These are phyloP conservation scores for Acanthamoeba healyi DNA, from an alignment of 208 protist genomes.

Conservation along the genomic window DNA sequence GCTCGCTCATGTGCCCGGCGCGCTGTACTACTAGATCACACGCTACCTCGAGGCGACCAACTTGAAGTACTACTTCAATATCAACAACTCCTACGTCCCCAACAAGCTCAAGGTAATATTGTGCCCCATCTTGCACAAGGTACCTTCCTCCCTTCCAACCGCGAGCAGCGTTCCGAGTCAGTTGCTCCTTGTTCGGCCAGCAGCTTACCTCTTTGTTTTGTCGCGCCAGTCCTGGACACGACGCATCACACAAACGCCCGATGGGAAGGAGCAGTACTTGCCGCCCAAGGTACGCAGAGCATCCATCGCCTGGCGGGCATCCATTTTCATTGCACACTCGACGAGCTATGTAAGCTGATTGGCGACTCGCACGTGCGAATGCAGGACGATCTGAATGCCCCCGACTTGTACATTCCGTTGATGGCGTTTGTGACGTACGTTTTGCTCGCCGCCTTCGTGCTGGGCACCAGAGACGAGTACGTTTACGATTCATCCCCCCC, in stretches of 20 bases:
- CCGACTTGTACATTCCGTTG: conserved; percentile 92
- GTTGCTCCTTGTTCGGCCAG: not conserved
- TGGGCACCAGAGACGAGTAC: conserved; percentile 75
- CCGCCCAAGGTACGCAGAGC: conserved; percentile 67
- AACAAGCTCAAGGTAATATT: conserved; percentile 89
- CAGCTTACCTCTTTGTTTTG: not conserved
- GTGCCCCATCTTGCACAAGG: conserved; percentile 87
- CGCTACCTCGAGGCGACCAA: conserved; percentile 70
- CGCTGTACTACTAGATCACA: too few species aligned
- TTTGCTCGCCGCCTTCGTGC: conserved; percentile 81
- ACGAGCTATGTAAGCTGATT: too few species aligned
- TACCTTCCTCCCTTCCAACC: not conserved
- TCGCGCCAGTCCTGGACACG: conserved; percentile 56
- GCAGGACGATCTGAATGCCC: conserved; percentile 90
- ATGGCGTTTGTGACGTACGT: conserved; percentile 93
- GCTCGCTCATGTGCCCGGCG: too few species aligned
- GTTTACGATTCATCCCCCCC: conserved; percentile 11
- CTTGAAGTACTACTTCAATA: conserved; percentile 88
- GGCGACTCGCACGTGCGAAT: not conserved
- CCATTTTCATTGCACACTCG: too few species aligned
- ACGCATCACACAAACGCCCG: conserved; percentile 51
- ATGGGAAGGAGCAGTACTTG: conserved; percentile 48
- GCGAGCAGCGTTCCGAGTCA: not conserved
- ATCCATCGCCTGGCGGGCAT: not conserved
- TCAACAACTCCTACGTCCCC: conserved; percentile 90